Percentiles rank a stretch among this genome's conserved stretches.
phyloP scores from a whole-genome alignment of 805 yeast species.

The Yamadazyma nakazawae region DNA sequence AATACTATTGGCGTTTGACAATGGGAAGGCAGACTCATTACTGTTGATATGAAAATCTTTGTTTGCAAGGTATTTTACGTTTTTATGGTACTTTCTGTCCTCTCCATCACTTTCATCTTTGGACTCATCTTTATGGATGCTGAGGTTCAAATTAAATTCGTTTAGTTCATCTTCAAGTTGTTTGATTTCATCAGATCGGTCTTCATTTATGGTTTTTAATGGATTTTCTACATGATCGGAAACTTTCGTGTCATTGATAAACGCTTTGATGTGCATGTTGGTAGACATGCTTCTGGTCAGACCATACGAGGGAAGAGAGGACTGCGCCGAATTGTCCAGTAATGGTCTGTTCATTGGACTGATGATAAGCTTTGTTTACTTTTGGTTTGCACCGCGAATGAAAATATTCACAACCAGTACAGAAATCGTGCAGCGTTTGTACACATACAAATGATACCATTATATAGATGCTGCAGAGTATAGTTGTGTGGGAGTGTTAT shows the following conservation, averaged over 20 bases:
- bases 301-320: not conserved
- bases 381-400: not conserved
- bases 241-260: conserved; percentile 27
- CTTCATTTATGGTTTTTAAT: conserved; percentile 9
- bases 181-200: conserved; percentile 1
- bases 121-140: conserved; percentile 3
- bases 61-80: conserved; percentile 33
- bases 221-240: conserved; percentile 13
- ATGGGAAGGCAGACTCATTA: conserved; percentile 10
- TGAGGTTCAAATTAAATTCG: conserved; percentile 11
- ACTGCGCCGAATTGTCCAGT: not conserved
- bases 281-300: not conserved
- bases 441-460: not conserved
- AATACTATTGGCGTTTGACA: conserved; percentile 21
- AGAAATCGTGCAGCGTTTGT: not conserved
- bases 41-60: conserved; percentile 24
- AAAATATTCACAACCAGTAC: too few relatives aligned
- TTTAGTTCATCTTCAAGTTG: conserved; percentile 4
- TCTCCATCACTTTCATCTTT: not conserved
- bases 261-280: conserved; percentile 19
- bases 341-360: not conserved
- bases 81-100: conserved; percentile 23
- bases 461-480: not conserved
- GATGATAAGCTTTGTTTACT: conserved; percentile 2
- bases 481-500: too few relatives aligned